Percentiles rank a stretch among this genome's conserved stretches.
Evolutionary conservation across 768 basidiomycete genomes (phyloP).

Genomic region (Dentipellis sp.): DNA sequence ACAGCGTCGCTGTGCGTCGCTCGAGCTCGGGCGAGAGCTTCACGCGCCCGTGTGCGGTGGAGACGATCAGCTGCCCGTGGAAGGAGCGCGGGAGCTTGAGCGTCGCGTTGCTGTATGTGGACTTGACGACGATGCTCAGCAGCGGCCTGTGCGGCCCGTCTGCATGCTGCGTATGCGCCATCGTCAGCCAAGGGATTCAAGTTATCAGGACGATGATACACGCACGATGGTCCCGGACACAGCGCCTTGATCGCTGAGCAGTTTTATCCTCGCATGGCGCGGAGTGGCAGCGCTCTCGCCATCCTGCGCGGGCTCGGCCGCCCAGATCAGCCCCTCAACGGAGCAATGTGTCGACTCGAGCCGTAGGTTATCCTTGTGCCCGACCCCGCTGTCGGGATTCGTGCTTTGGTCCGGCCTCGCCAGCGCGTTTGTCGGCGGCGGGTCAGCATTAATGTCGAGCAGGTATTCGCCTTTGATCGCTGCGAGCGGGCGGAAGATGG

Average conservation of each 20-base stretch:
- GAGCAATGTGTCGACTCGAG: neutral
- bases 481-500: neutral
- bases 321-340: neutral
- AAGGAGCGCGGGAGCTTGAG: slow-evolving; percentile 11
- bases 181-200: neutral
- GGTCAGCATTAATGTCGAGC: neutral
- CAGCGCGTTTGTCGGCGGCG: neutral
- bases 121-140: slow-evolving; percentile 2
- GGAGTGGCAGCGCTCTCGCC: neutral
- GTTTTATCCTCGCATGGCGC: neutral
- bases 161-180: neutral
- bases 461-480: neutral
- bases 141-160: slow-evolving; percentile 3
- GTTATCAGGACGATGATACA: neutral
- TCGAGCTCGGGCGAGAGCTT: slow-evolving; percentile 3
- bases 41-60: slow-evolving; percentile 4
- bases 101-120: neutral
- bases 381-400: neutral
- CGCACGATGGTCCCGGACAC: neutral
- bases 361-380: neutral
- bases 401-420: neutral
- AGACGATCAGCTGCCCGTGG: slow-evolving; percentile 9
- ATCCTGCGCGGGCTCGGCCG: neutral
- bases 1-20: slow-evolving; percentile 2
- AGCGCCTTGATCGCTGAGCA: neutral